A percentile compares a stretch with the other conserved stretches of the same genome.
Evolutionary conservation across 108 stramenopile genomes (phyloP).

Genomic region (Nannochloropsis oceanica): DNA sequence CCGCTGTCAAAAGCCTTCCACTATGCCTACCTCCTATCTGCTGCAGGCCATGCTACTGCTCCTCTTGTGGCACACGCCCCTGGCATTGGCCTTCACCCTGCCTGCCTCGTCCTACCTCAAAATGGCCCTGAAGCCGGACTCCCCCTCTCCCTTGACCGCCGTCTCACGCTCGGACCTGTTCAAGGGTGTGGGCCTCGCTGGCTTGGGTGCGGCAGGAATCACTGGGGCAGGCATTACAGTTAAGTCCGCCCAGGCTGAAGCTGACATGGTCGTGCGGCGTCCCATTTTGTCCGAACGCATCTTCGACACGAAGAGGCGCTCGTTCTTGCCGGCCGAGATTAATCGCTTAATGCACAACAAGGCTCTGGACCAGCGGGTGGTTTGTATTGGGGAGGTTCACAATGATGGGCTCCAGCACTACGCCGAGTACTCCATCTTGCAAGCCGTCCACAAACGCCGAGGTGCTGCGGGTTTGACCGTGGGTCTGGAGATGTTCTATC

Average conservation of each 20-base stretch:
- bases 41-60: too few relatives aligned
- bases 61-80: too few relatives aligned
- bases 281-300: neutral
- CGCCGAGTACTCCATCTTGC: neutral
- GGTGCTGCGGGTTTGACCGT: slow-evolving; percentile 10
- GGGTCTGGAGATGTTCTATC: slow-evolving; percentile 38
- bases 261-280: neutral
- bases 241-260: neutral
- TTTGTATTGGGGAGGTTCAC: neutral
- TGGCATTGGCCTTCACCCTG: too few relatives aligned
- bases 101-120: too few relatives aligned
- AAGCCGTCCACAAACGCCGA: neutral
- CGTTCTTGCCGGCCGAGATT: neutral
- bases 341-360: neutral
- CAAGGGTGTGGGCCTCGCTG: neutral
- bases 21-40: too few relatives aligned
- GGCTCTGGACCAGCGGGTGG: neutral
- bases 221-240: neutral
- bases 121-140: neutral
- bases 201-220: neutral
- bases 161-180: neutral
- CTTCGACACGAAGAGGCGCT: neutral
- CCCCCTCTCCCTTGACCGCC: neutral
- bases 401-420: neutral
- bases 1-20: too few relatives aligned